phyloP scores from a whole-genome alignment of 1,284 basidiomycete genomes.

The Rhodofomes roseus region DNA sequence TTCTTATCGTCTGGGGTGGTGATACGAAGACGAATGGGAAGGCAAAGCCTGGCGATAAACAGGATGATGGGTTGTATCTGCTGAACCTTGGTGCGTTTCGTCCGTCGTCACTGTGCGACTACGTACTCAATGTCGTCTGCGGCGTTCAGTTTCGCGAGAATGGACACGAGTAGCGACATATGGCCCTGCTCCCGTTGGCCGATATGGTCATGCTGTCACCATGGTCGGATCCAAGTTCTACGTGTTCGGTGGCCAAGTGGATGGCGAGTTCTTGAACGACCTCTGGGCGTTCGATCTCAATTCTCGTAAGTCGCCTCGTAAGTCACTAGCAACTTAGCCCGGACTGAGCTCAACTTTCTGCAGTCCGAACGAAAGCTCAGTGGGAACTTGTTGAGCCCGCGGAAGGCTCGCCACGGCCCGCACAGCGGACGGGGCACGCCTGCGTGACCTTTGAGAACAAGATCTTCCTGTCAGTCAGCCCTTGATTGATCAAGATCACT shows the following conservation, averaged over 20 bases:
- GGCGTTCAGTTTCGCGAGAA: slow-evolving; percentile 72
- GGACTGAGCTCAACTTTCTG: slow-evolving; percentile 3
- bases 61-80: slow-evolving; percentile 95
- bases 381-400: slow-evolving; percentile 81
- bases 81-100: slow-evolving; percentile 81
- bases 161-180: slow-evolving; percentile 88
- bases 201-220: slow-evolving; percentile 95
- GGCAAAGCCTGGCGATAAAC: slow-evolving; percentile 69
- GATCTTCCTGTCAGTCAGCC: slow-evolving; percentile 71
- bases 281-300: slow-evolving; percentile 97
- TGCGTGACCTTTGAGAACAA: slow-evolving; percentile 85
- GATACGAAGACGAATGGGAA: slow-evolving; percentile 82
- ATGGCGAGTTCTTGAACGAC: slow-evolving; percentile 93
- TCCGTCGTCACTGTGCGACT: slow-evolving; percentile 3
- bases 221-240: slow-evolving; percentile 93
- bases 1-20: slow-evolving; percentile 97
- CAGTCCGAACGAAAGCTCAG: slow-evolving; percentile 68
- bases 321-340: slow-evolving; percentile 30
- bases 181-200: slow-evolving; percentile 77
- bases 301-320: slow-evolving; percentile 72
- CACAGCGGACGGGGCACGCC: slow-evolving; percentile 90
- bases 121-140: neutral
- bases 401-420: slow-evolving; percentile 62
- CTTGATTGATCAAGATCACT: neutral
- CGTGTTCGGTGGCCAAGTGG: slow-evolving; percentile 97